Evolutionary conservation across 768 basidiomycete species (phyloP).

Genomic region (Suillus placidus): DNA sequence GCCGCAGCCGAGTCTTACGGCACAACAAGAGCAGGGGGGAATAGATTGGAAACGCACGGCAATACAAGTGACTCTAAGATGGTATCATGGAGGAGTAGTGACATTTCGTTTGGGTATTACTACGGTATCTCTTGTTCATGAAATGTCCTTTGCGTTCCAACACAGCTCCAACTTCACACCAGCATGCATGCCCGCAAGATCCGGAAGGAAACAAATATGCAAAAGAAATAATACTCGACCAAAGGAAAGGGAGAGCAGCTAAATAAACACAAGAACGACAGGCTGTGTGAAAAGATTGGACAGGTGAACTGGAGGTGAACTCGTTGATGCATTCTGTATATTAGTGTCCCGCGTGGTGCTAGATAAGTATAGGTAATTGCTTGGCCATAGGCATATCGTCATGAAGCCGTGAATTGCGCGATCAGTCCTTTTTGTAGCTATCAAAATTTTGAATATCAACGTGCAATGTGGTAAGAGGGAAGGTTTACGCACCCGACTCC

Average conservation of each 20-base stretch:
- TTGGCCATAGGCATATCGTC: constrained; percentile 6
- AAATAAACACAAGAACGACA: constrained; percentile 18
- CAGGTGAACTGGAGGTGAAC: constrained; percentile 7
- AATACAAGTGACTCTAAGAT: background rate
- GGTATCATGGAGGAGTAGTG: background rate
- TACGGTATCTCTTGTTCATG: constrained; percentile 11
- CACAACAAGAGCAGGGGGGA: background rate
- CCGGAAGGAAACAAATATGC: constrained; percentile 19
- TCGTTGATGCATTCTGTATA: constrained; percentile 10
- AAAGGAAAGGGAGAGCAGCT: constrained; percentile 18
- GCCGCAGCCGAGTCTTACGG: background rate
- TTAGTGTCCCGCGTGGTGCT: constrained; percentile 13
- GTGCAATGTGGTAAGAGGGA: background rate
- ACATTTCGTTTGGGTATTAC: constrained; percentile 12
- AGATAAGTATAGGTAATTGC: constrained; percentile 19
- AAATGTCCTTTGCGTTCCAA: constrained; percentile 4
- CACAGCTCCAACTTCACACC: constrained; percentile 11
- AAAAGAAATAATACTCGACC: constrained; percentile 21
- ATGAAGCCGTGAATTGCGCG: background rate
- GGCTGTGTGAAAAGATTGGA: constrained; percentile 18
- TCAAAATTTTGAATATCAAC: constrained; percentile 7
- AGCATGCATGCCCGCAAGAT: constrained; percentile 19
- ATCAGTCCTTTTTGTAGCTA: constrained; percentile 41
- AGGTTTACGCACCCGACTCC: constrained; percentile 32
- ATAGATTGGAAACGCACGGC: background rate